Percentiles rank a stretch among this genome's conserved stretches.
phyloP scores from a whole-genome alignment of 1,284 basidiomycete species.

The Marasmius fiardii region DNA sequence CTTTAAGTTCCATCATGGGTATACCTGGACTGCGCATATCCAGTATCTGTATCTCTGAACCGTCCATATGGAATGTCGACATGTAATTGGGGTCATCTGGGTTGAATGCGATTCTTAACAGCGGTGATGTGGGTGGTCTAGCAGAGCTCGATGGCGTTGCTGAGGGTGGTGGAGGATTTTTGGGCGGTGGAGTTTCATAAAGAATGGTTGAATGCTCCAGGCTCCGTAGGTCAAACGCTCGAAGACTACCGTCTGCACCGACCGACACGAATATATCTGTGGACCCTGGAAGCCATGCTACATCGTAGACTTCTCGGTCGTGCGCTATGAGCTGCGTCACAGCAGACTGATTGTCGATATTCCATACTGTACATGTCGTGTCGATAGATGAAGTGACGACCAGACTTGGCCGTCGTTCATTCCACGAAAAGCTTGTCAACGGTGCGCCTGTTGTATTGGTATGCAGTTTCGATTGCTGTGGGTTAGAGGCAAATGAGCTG shows the following conservation, averaged over 20 bases:
- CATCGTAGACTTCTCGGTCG: slow-evolving; percentile 97
- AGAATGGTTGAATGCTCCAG: slow-evolving; percentile 98
- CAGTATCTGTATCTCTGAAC: slow-evolving; percentile 81
- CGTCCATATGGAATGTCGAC: slow-evolving; percentile 93
- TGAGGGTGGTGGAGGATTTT: slow-evolving; percentile 56
- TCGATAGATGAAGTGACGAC: slow-evolving; percentile 97
- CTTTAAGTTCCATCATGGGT: slow-evolving; percentile 87
- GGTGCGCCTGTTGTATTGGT: slow-evolving; percentile 82
- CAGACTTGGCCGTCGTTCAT: slow-evolving; percentile 80
- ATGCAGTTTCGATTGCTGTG: slow-evolving; percentile 83
- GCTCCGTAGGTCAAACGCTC: slow-evolving; percentile 94
- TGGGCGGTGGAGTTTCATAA: slow-evolving; percentile 89
- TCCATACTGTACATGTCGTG: slow-evolving; percentile 96
- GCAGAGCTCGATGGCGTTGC: slow-evolving; percentile 55
- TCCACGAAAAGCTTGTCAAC: slow-evolving; percentile 95
- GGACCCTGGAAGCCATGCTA: slow-evolving; percentile 97
- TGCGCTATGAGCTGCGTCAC: slow-evolving; percentile 98
- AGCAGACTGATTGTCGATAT: slow-evolving; percentile 93
- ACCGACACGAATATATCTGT: slow-evolving; percentile 98
- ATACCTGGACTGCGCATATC: slow-evolving; percentile 94
- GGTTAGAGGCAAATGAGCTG: slow-evolving; percentile 13
- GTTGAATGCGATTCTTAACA: slow-evolving; percentile 85
- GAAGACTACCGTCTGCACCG: slow-evolving; percentile 94
- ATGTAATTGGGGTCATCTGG: slow-evolving; percentile 87
- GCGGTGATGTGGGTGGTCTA: slow-evolving; percentile 74